Percentiles rank a stretch among this genome's conserved stretches.
Conservation (phyloP, 345 rosid genomes). For the Eutrema yunnanense region DNA sequence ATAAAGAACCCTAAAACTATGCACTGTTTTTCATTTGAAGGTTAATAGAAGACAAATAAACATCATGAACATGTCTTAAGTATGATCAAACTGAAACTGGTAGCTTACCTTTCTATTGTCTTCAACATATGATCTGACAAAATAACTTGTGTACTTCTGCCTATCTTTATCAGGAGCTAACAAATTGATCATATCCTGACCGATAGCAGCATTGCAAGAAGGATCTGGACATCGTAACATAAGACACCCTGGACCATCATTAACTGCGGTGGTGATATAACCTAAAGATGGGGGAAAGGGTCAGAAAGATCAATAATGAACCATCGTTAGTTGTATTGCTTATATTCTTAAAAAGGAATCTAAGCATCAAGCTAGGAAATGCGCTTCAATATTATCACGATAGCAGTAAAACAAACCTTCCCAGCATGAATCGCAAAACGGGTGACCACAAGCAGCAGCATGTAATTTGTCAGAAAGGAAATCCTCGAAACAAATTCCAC, state of each 20-base stretch:
- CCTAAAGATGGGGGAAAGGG: constrained; percentile 30
- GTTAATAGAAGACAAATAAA: neutral
- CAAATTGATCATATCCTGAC: constrained; percentile 57
- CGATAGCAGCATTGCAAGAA: constrained; percentile 63
- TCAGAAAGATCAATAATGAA: constrained; percentile 6
- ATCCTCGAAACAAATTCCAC: constrained; percentile 75
- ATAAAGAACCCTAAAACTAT: neutral
- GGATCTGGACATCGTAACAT: constrained; percentile 74
- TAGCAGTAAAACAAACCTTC: constrained; percentile 39
- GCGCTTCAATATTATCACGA: neutral
- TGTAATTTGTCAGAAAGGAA: constrained; percentile 34
- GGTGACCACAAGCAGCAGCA: constrained; percentile 82
- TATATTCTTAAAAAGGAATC: neutral
- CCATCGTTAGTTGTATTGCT: neutral
- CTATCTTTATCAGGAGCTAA: constrained; percentile 52
- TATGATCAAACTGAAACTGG: neutral
- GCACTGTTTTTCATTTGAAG: neutral
- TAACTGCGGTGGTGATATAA: constrained; percentile 56
- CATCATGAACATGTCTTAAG: neutral
- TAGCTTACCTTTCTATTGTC: constrained; percentile 64
- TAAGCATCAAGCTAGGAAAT: neutral
- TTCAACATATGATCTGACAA: constrained; percentile 70
- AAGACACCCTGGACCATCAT: constrained; percentile 85
- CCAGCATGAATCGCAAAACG: constrained; percentile 69
- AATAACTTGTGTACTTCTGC: constrained; percentile 52